Conservation (phyloP, 495 filamentous ascomycete genomes). For the Daldinia decipiens region DNA sequence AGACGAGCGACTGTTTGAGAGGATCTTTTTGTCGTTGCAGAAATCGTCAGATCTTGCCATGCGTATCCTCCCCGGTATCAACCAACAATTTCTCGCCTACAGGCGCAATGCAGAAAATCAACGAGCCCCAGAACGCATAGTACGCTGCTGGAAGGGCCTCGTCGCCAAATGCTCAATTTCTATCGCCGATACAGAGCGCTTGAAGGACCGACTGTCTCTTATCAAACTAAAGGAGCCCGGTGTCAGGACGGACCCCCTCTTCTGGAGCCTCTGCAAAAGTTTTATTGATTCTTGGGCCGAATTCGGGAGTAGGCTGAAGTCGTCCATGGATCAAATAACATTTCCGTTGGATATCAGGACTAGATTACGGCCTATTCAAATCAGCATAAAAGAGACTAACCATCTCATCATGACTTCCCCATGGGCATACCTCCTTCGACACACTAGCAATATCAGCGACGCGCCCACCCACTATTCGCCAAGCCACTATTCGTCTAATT, state of each 20-base stretch:
- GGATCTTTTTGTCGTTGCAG: conserved; percentile 76
- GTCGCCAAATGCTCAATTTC: conserved; percentile 72
- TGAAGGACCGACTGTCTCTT: conserved; percentile 75
- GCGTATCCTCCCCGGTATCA: conserved; percentile 71
- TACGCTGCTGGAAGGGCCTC: conserved; percentile 75
- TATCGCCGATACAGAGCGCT: conserved; percentile 69
- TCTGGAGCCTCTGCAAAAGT: conserved; percentile 82
- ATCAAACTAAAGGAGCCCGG: conserved; percentile 87
- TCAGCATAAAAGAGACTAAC: conserved; percentile 77
- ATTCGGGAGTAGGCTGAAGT: conserved; percentile 75
- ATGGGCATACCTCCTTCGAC: conserved; percentile 68
- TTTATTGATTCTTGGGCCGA: conserved; percentile 82
- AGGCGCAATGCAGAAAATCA: conserved; percentile 56
- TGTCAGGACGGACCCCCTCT: conserved; percentile 76
- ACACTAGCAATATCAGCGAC: conserved; percentile 39
- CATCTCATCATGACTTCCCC: conserved; percentile 79
- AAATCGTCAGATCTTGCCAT: conserved; percentile 73
- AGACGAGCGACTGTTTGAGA: conserved; percentile 82
- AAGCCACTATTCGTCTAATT: conserved; percentile 45
- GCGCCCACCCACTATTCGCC: conserved; percentile 49
- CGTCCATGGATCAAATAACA: conserved; percentile 66
- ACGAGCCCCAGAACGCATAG: conserved; percentile 58
- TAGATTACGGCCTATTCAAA: conserved; percentile 79
- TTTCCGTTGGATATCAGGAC: conserved; percentile 74
- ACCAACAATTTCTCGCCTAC: conserved; percentile 66